Base-by-base conservation (phyloP, 441 rosid genomes). In the Jatropha podagrica region DNA sequence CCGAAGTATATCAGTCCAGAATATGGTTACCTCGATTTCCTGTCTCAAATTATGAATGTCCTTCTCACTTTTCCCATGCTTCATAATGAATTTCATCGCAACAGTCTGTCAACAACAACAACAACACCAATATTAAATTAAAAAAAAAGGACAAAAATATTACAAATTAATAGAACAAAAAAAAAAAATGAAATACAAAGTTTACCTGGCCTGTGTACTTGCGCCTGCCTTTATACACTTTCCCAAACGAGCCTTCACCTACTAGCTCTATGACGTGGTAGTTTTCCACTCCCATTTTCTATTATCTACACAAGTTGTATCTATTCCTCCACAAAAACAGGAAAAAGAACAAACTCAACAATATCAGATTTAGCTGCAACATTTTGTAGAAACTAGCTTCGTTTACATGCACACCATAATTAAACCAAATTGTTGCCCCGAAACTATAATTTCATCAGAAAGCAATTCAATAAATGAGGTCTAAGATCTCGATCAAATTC, bases 41-140 rank as follows among this genome's bases (percentile, higher is more conserved):
- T 96, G 99, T 74, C 99, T 82, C 77, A 96, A 77, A 78, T 91
- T 96, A 58, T 90, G 97, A 26, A 96, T 86, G 78, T 96, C 99
- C 81, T 96, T 96, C 55, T 94, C 99, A 58, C 91, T 90, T 78
- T 96, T 96, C 26, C 98, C 99, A 56, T 93, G 97, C 83, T 94
- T 96, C 96, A 92, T 86, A 11, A 96, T 96, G 69, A 96, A 93
- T 84, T 96, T 96, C 98, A 96, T 91, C 12, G 99, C 99, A 71
- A 96, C 99, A 49, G 98, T 96, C 99, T 96, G 76, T 55, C 63
- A 75, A n/a, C 56, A 80, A 18, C 60, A 80, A 68, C 74, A 68
- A n/a, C 73, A 74, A 59, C 58, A 65, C 18, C 64, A 69, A 37
- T 44, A 38, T 54, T 66, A 26, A 52, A 26, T 1, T 0, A 63